Evolutionary conservation across 768 basidiomycete species (phyloP).

Genomic region (Hygrophoropsis aurantiaca): DNA sequence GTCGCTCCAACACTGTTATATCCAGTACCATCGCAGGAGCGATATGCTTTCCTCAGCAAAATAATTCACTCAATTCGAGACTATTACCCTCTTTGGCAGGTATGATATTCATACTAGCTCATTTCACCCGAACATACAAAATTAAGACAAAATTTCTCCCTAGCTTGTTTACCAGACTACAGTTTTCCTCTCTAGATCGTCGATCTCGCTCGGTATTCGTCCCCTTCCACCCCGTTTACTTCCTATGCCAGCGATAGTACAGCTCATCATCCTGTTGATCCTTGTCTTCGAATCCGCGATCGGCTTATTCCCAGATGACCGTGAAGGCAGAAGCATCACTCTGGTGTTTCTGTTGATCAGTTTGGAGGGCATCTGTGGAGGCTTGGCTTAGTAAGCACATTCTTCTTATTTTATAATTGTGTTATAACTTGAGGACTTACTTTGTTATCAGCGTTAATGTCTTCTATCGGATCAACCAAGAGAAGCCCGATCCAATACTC

Average conservation of each 20-base stretch:
- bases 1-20: conserved; percentile 89
- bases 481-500: conserved; percentile 48
- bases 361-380: conserved; percentile 90
- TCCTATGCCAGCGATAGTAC: conserved; percentile 73
- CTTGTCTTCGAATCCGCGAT: conserved; percentile 68
- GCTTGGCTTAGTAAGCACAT: conserved; percentile 78
- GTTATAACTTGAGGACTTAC: conserved; percentile 7
- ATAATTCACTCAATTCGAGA: conserved; percentile 85
- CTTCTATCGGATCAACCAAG: conserved; percentile 82
- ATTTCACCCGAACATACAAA: neutral
- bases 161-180: conserved; percentile 87
- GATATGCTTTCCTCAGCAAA: conserved; percentile 62
- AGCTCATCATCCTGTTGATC: conserved; percentile 60
- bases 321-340: conserved; percentile 48
- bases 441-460: conserved; percentile 71
- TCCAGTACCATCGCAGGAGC: conserved; percentile 67
- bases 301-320: conserved; percentile 56
- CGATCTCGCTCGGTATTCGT: conserved; percentile 81
- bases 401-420: neutral
- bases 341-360: conserved; percentile 78
- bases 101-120: conserved; percentile 22
- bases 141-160: neutral
- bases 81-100: conserved; percentile 96
- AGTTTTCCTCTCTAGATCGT: conserved; percentile 91
- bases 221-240: conserved; percentile 71